A percentile compares a stretch with the other conserved stretches of the same genome.
These are phyloP conservation scores for Asterochloris erici DNA, from an alignment of 139 green algal species.

Conservation along the genomic window DNA sequence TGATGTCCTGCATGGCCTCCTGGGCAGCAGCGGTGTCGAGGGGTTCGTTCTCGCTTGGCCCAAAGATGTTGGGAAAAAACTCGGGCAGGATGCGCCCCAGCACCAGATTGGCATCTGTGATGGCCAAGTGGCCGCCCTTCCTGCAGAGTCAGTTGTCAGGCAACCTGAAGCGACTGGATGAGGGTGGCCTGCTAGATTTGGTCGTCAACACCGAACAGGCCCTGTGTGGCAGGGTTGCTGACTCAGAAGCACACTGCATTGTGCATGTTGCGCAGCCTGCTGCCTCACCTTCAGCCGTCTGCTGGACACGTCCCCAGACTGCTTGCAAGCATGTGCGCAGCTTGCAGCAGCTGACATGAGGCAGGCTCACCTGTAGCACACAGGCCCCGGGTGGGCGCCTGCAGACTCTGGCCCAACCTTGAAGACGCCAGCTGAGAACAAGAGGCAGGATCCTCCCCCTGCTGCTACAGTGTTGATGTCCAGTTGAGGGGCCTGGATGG, in stretches of 20 bases:
- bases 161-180: too few species aligned
- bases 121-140: conserved; percentile 84
- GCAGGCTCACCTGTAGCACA: conserved; percentile 74
- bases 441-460: conserved; percentile 82
- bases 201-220: too few species aligned
- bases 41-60: conserved; percentile 67
- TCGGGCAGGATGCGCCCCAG: conserved; percentile 89
- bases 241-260: too few species aligned
- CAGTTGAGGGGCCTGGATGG: conserved; percentile 87
- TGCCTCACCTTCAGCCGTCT: not conserved
- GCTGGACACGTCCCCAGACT: not conserved
- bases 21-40: conserved; percentile 63
- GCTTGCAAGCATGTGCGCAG: not conserved
- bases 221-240: too few species aligned
- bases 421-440: conserved; percentile 62
- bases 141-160: conserved; percentile 20
- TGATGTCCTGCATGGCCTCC: conserved; percentile 54
- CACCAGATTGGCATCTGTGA: conserved; percentile 95
- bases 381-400: conserved; percentile 91
- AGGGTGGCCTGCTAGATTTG: too few species aligned
- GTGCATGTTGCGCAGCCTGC: too few species aligned
- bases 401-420: conserved; percentile 90
- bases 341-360: not conserved
- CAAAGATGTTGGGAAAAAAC: conserved; percentile 95
- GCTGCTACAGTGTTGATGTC: conserved; percentile 99